These are phyloP conservation scores for Abrus precatorius DNA, from an alignment of 306 rosid genomes.

Conservation along the genomic window DNA sequence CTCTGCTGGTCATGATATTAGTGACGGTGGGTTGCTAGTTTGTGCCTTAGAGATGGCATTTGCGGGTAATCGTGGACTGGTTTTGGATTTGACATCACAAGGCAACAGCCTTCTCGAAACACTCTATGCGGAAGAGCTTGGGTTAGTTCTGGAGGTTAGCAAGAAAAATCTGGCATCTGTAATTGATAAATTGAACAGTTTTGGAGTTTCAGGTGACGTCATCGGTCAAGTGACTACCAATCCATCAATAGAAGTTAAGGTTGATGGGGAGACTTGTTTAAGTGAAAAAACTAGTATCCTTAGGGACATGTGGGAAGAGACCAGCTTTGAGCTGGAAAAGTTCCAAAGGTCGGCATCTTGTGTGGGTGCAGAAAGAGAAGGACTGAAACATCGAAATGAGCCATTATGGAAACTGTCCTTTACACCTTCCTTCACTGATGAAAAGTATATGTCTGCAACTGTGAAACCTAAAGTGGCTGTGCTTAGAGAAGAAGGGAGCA, in stretches of 20 bases:
- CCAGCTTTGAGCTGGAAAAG: constrained; percentile 83
- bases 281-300: constrained; percentile 66
- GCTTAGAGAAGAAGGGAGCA: constrained; percentile 96
- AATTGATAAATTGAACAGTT: constrained; percentile 54
- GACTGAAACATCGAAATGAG: constrained; percentile 71
- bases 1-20: constrained; percentile 94
- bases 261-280: constrained; percentile 69
- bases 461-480: constrained; percentile 85
- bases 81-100: constrained; percentile 63
- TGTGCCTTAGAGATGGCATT: constrained; percentile 95
- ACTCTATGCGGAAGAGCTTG: constrained; percentile 89
- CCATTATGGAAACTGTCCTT: constrained; percentile 81
- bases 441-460: constrained; percentile 61
- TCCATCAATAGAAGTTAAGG: constrained; percentile 68
- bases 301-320: constrained; percentile 88
- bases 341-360: constrained; percentile 82
- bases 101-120: constrained; percentile 75
- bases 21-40: constrained; percentile 89
- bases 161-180: constrained; percentile 64
- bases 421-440: constrained; percentile 75
- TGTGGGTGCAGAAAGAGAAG: constrained; percentile 83
- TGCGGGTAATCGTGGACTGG: constrained; percentile 81
- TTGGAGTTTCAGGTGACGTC: constrained; percentile 63
- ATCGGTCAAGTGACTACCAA: constrained; percentile 70
- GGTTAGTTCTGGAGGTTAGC: constrained; percentile 84